These are phyloP conservation scores for Xylaria grammica DNA, from an alignment of 495 filamentous ascomycete species.

Conservation along the genomic window DNA sequence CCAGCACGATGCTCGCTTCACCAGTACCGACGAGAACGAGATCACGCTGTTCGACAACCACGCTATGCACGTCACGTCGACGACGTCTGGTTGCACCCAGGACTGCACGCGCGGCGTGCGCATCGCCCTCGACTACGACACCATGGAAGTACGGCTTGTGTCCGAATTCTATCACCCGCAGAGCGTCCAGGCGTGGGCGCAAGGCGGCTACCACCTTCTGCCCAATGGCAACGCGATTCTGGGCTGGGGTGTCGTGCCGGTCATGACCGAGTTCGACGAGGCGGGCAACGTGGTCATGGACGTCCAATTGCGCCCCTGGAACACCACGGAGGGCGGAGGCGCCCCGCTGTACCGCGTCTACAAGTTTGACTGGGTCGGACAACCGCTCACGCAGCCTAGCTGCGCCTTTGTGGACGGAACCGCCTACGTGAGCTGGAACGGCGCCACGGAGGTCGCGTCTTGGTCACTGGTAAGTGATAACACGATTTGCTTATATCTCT, in stretches of 20 bases:
- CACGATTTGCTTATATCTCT: background rate
- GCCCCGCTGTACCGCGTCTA: constrained; percentile 36
- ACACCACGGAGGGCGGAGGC: constrained; percentile 20
- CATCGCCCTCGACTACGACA: constrained; percentile 58
- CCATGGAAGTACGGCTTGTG: constrained; percentile 47
- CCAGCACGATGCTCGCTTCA: constrained; percentile 64
- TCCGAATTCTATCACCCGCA: constrained; percentile 41
- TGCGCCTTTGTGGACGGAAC: constrained; percentile 25
- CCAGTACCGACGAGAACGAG: constrained; percentile 45
- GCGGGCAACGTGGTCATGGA: constrained; percentile 55
- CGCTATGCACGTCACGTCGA: constrained; percentile 55
- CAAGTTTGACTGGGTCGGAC: constrained; percentile 35
- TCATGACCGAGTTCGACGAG: constrained; percentile 59
- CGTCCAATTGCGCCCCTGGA: constrained; percentile 27
- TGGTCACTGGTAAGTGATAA: constrained; percentile 27
- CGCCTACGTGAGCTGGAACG: constrained; percentile 39
- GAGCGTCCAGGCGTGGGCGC: constrained; percentile 57
- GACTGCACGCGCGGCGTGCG: constrained; percentile 51
- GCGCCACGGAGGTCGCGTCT: constrained; percentile 31
- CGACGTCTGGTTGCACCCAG: constrained; percentile 40
- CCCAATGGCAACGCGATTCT: constrained; percentile 58
- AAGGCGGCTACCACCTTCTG: constrained; percentile 64
- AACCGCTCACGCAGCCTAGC: constrained; percentile 26
- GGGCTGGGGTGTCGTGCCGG: constrained; percentile 62
- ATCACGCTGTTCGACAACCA: constrained; percentile 65